Evolutionary conservation across 2,329 filamentous ascomycete species (phyloP), one percentile per base, ranked within the genome.

Genomic region (Verticillium klebahnii): DNA sequence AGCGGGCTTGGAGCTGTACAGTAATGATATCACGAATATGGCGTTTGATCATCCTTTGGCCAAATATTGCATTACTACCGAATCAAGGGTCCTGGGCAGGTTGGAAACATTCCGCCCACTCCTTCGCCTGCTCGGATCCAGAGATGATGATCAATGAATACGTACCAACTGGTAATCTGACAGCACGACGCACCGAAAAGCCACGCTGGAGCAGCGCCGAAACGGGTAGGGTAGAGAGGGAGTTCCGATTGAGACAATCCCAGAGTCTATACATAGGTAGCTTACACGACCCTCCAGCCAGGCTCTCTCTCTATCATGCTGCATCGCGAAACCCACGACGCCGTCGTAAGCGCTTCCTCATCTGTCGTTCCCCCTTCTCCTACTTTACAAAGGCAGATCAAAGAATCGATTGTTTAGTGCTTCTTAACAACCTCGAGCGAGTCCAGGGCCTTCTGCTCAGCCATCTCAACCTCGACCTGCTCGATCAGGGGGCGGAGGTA

Each of bases 401-500:
- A 58, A 64, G 61, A 60, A 19, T 19, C 9, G 56, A 19, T 29
- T 37, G 37, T 56, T 62, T 65, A 66, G 64, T 66, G 64, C 74
- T 75, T 80, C 79, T 80, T 82, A 72, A 82, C 70, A 59, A 83
- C 74, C 64, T 75, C 72, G 67, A 84, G 74, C 65, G 80, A 76
- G 74, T 85, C 81, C 59, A 85, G 79, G 61, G 76, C 78, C 64
- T 77, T 73, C 77, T 79, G 80, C 79, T 87, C 85, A 63, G 77
- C 78, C 65, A 76, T 67, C 71, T 80, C 78, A 64, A 77, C 76
- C 72, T 79, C 73, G 71, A 86, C 74, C 73, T 84, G 72, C 66
- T 78, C 73, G 69, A 87, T 78, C 67, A 86, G 75, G 64, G 79
- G 81, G 66, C 72, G 69, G 55, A 87, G 80, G 77, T 87, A 86